Evolutionary conservation across 805 yeast genomes (phyloP).

Genomic region (Candida golubevii): DNA sequence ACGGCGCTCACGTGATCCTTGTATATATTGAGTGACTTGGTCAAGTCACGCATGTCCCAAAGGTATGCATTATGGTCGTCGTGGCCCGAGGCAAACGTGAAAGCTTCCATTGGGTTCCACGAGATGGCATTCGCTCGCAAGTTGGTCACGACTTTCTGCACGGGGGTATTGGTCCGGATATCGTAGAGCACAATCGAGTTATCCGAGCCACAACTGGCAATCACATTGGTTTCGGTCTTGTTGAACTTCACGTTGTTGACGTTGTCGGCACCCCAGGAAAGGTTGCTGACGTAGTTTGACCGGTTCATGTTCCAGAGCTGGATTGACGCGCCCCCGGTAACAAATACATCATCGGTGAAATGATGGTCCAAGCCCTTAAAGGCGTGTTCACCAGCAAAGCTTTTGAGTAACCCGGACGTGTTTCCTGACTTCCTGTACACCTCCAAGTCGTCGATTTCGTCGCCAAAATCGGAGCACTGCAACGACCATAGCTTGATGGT

Average conservation of each 20-base stretch:
- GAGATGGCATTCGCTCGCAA: constrained; percentile 81
- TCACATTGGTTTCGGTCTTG: constrained; percentile 79
- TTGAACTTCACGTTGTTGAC: constrained; percentile 79
- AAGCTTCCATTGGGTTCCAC: constrained; percentile 99
- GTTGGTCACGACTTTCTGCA: constrained; percentile 81
- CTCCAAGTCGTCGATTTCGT: constrained; percentile 27
- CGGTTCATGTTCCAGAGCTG: constrained; percentile 91
- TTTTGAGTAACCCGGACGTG: constrained; percentile 61
- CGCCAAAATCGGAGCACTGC: constrained; percentile 47
- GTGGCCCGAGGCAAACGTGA: constrained; percentile 81
- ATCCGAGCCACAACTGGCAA: constrained; percentile 84
- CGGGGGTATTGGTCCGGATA: constrained; percentile 82
- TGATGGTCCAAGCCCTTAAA: constrained; percentile 88
- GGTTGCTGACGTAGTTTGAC: constrained; percentile 66
- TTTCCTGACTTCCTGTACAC: constrained; percentile 22
- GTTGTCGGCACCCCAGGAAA: constrained; percentile 97
- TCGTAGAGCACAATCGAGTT: constrained; percentile 89
- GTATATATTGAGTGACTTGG: constrained; percentile 73
- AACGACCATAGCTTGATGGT: constrained; percentile 88
- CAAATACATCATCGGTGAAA: constrained; percentile 64
- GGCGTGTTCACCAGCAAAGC: constrained; percentile 79
- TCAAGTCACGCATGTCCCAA: constrained; percentile 95
- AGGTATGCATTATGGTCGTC: constrained; percentile 94
- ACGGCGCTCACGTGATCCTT: constrained; percentile 97
- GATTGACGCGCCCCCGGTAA: constrained; percentile 87